Evolutionary conservation across 768 basidiomycete species (phyloP), one percentile per base, ranked within the genome.

Genomic region (Phanerochaete carnosa): DNA sequence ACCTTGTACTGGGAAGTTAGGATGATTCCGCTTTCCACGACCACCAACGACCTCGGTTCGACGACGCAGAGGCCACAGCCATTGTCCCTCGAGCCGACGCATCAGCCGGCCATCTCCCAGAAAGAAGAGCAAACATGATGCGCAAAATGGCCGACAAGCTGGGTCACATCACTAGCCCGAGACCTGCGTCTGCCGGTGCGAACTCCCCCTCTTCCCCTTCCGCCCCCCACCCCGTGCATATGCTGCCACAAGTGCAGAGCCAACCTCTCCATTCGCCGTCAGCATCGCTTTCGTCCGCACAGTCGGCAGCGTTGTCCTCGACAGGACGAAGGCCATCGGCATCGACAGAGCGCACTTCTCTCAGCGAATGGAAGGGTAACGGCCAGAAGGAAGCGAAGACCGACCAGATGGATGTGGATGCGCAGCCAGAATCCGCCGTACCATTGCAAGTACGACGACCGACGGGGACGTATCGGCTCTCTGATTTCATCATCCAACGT

Each of bases 401-500:
- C 55, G 45, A n/a, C 16, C 23, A 25, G 22, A 62, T 62, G 61
- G 55, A 62, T 46, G 59, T 60, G 22, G 62, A 62, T 23, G 3
- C 35, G 13, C 33, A 56, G 22, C 3, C 54, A 47, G 54, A 22
- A 56, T 33, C 39, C 62, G 62, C 3, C 58, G 50, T 43, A 65
- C 72, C 76, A 15, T 70, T 74, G 26, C 71, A 76, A 49, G 66
- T 74, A 22, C 75, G 78, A 45, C 74, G 86, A 59, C 80, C 82
- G 15, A 87, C 84, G 65, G 89, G 86, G 26, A 80, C 79, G 19
- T 94, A 93, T 73, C 82, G 84, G 29, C 80, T 94, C 23, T 66
- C 78, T 45, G 92, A 94, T 70, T 94, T 94, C 64, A 82, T 86
- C 64, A 87, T 94, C 63, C 87, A 90, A 66, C 79, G 92, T 28